phyloP scores from a whole-genome alignment of 768 basidiomycete genomes.

The Candolleomyces efflorescens region DNA sequence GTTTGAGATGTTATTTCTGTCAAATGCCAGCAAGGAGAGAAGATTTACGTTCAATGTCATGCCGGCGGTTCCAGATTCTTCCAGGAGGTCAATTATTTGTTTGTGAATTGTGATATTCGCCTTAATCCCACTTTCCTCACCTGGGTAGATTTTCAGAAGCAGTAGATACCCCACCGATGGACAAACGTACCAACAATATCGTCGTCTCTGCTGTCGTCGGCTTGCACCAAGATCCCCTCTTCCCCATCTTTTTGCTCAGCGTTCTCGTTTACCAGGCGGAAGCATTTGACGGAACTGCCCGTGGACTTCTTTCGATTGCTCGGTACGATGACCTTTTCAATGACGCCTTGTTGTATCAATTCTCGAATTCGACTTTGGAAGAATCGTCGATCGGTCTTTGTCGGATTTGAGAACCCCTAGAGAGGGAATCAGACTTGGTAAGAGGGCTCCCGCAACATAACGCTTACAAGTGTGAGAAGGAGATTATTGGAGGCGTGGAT shows the following conservation, averaged over 20 bases:
- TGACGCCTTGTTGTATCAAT: constrained; percentile 64
- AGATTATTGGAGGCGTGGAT: constrained; percentile 75
- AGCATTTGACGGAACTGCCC: constrained; percentile 54
- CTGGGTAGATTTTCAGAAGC: not conserved
- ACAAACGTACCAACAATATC: constrained; percentile 30
- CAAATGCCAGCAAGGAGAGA: not conserved
- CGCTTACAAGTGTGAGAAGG: constrained; percentile 67
- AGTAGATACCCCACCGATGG: not conserved
- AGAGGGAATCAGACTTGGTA: not conserved
- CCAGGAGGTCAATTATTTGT: constrained; percentile 72
- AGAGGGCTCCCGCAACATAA: not conserved
- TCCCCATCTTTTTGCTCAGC: constrained; percentile 33
- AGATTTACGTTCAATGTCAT: constrained; percentile 64
- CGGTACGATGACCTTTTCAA: constrained; percentile 74
- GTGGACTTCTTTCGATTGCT: constrained; percentile 45
- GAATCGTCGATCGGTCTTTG: constrained; percentile 76
- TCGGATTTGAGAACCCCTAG: constrained; percentile 74
- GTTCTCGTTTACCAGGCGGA: constrained; percentile 49
- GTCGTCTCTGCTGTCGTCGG: constrained; percentile 37
- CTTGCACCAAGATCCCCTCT: constrained; percentile 32
- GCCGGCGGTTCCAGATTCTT: constrained; percentile 62
- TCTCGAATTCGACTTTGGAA: constrained; percentile 73
- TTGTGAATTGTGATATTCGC: constrained; percentile 68
- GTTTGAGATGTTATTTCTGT: not conserved
- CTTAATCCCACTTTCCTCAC: constrained; percentile 37